These are phyloP conservation scores for Emericellopsis atlantica DNA, from an alignment of 2,329 filamentous ascomycete species.

Conservation along the genomic window DNA sequence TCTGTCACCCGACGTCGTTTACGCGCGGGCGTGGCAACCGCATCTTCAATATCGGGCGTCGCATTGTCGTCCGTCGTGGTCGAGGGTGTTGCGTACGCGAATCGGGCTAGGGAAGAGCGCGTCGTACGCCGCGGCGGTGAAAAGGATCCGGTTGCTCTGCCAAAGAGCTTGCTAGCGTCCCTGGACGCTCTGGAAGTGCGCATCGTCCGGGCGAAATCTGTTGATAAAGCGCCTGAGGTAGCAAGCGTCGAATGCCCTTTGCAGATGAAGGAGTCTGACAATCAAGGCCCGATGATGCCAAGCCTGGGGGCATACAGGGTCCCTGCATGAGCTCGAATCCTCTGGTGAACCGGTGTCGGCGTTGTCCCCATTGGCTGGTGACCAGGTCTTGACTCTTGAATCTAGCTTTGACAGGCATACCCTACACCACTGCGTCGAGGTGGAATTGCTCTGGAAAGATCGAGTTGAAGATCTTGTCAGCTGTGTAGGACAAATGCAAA, in stretches of 20 bases:
- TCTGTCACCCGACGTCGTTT: conserved; percentile 15
- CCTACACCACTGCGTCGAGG: too few species aligned
- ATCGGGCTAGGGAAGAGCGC: conserved; percentile 33
- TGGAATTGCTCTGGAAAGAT: too few species aligned
- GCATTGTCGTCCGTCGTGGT: conserved; percentile 5
- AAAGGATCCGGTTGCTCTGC: conserved; percentile 14
- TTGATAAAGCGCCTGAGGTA: not conserved
- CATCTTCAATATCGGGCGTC: conserved; percentile 45
- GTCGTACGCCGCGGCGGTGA: conserved; percentile 31
- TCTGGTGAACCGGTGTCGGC: too few species aligned
- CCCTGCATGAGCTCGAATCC: not conserved
- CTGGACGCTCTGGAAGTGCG: conserved; percentile 44
- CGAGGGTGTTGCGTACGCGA: conserved; percentile 21
- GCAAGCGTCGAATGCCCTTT: not conserved
- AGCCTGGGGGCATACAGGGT: not conserved
- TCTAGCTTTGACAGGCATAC: too few species aligned
- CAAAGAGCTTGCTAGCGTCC: conserved; percentile 44
- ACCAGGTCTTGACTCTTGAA: too few species aligned
- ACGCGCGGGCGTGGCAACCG: conserved; percentile 17
- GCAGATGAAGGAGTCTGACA: not conserved
- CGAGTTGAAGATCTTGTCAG: too few species aligned
- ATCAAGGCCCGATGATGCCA: not conserved
- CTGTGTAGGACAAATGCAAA: too few species aligned
- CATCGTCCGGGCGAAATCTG: conserved; percentile 22
- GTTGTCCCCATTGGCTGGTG: too few species aligned